Conservation (phyloP, 106 monocot genomes). For the Apostasia shenzhenica region DNA sequence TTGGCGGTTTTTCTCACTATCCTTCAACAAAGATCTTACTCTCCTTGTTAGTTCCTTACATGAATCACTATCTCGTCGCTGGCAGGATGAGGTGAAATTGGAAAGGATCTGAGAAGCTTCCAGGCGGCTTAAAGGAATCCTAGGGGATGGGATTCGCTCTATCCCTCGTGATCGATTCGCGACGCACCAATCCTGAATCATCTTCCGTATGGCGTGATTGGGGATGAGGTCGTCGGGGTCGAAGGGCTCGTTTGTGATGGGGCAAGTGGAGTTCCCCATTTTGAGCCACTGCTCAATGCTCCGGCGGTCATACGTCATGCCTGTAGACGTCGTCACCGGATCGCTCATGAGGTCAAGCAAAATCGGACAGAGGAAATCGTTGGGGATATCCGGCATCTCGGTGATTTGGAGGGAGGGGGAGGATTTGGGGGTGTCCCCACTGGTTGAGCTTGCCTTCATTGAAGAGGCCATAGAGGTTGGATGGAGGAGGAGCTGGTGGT, state of each 20-base stretch:
- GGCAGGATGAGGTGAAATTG: constrained; percentile 8
- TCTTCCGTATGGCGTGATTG: constrained; percentile 36
- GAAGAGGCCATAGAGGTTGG: constrained; percentile 11
- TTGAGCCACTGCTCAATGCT: constrained; percentile 84
- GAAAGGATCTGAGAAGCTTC: constrained; percentile 26
- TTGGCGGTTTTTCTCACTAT: constrained; percentile 38
- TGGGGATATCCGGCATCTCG: constrained; percentile 28
- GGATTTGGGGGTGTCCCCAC: background rate
- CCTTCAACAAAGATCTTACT: constrained; percentile 17
- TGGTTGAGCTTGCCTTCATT: background rate
- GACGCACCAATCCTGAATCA: constrained; percentile 68
- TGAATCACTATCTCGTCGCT: background rate
- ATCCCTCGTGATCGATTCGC: constrained; percentile 27
- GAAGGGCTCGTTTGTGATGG: constrained; percentile 30
- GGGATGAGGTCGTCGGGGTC: constrained; percentile 30
- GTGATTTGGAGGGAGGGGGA: background rate
- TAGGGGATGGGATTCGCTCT: constrained; percentile 49
- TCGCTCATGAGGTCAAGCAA: constrained; percentile 82
- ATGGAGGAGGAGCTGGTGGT: background rate
- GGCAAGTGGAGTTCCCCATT: constrained; percentile 43
- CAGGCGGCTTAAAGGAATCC: constrained; percentile 14
- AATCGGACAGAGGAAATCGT: constrained; percentile 69
- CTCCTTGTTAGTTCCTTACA: constrained; percentile 10
- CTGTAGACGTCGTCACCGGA: constrained; percentile 62
- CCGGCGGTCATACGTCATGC: constrained; percentile 83